Base-by-base conservation (phyloP, 176 grass and related monocot genomes). In the Zoysia pacifica region DNA sequence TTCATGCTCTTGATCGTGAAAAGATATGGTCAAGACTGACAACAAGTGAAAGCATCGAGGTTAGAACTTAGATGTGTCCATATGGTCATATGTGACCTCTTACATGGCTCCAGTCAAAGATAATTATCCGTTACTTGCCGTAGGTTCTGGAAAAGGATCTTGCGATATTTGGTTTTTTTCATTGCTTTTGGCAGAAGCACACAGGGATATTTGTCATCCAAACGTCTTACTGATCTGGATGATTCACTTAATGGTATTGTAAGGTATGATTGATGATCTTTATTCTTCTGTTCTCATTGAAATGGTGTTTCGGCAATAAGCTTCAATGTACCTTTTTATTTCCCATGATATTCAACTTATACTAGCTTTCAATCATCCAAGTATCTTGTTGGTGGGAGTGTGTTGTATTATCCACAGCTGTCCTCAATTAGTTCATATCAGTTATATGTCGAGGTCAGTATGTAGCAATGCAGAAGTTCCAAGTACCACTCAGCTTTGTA, bases 11-110 rank as follows among this genome's bases (percentile, higher is more conserved):
- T 80, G 92, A 94, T 56, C 84, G 96, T 89, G 96, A 99, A 93
- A 99, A 93, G 69, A 99, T 99, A 87, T 99, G 96, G 96, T 99
- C 96, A 81, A 93, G 86, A 88, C 80, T 99, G 77, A 99, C 90
- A 47, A 99, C 96, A 75, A 95, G 90, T 91, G 96, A 99, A 87
- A 95, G 93, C 85, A 99, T 99, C 70, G 96, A 99, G 96, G 96
- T 99, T 86, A 67, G 85, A 69, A 80, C 74, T 59, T 67, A 76
- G 56, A 73, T 62, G 4, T 28, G 28, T 28, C 28, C 28, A 28
- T 70, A 11, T 82, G 55, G 51, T 76, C 41, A 75, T 40, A 69
- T 41, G 15, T 69, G 67, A 55, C 11, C 18, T 75, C 38, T 65
- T 64, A 62, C 42, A 42, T 65, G 40, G 28, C 68, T 83, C 43